Percentiles rank a stretch among this genome's conserved stretches.
These are phyloP conservation scores for Ananas comosus DNA, from an alignment of 176 grass and related monocot species.

Conservation along the genomic window DNA sequence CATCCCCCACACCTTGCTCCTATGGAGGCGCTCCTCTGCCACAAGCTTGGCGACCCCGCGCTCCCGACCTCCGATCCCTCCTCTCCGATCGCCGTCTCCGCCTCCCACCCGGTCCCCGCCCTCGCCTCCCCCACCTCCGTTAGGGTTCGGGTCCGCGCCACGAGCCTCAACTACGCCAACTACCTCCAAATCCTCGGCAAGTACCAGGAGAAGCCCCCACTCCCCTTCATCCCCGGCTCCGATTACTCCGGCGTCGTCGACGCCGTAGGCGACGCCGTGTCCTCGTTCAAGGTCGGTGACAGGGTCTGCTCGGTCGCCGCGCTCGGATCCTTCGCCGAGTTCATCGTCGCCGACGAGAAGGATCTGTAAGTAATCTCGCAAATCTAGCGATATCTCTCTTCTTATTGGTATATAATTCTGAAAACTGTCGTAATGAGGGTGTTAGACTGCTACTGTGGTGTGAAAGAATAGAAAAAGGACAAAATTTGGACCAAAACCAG, in stretches of 20 bases:
- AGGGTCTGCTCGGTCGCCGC: conserved; percentile 50
- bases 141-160: conserved; percentile 53
- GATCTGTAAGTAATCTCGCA: conserved; percentile 34
- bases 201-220: conserved; percentile 70
- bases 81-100: conserved; percentile 40
- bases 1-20: neutral
- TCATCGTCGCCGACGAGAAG: conserved; percentile 68
- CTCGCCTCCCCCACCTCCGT: conserved; percentile 53
- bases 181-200: conserved; percentile 80
- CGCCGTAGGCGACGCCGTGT: conserved; percentile 50
- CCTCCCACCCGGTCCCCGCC: conserved; percentile 31
- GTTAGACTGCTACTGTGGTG: no score
- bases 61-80: conserved; percentile 29
- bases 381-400: neutral
- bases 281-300: conserved; percentile 45
- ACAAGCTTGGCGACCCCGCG: conserved; percentile 63
- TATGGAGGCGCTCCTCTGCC: conserved; percentile 75
- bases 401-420: neutral
- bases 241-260: conserved; percentile 86
- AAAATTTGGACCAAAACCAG: no score
- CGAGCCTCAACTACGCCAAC: conserved; percentile 77
- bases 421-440: neutral
- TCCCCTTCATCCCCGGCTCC: conserved; percentile 69
- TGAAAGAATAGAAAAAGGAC: no score
- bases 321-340: conserved; percentile 54